phyloP scores from a whole-genome alignment of 139 green algal genomes.

The Auxenochlorella pyrenoidosa region DNA sequence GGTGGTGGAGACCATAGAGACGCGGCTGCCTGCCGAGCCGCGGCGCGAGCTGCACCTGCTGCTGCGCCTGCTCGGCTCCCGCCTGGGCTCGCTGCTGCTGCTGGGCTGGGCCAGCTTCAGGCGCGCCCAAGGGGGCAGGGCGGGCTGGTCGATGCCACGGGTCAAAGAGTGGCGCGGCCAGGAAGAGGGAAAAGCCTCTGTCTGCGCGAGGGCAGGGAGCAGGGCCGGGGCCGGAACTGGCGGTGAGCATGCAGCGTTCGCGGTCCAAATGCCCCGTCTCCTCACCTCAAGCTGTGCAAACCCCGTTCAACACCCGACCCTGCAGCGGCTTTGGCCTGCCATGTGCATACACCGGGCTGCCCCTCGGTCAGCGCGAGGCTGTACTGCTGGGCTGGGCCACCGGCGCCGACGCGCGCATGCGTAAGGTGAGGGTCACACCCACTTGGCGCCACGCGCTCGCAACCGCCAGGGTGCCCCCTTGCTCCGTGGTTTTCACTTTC shows the following conservation, averaged over 20 bases:
- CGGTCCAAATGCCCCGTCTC: too few species aligned
- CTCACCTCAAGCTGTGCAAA: too few species aligned
- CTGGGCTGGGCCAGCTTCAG: slow-evolving; percentile 14
- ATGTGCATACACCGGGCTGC: slow-evolving; percentile 19
- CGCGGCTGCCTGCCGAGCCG: slow-evolving; percentile 6
- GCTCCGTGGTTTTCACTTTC: background rate
- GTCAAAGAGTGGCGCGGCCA: too few species aligned
- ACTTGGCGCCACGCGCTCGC: too few species aligned
- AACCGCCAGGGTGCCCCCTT: background rate
- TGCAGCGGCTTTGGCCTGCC: slow-evolving; percentile 8
- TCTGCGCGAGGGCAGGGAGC: too few species aligned
- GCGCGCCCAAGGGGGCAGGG: too few species aligned
- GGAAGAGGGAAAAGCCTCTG: too few species aligned
- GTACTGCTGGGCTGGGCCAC: slow-evolving; percentile 35
- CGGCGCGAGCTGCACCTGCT: slow-evolving; percentile 41
- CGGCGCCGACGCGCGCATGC: slow-evolving; percentile 9
- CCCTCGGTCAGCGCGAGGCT: slow-evolving; percentile 27
- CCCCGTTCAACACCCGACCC: too few species aligned
- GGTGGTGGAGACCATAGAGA: slow-evolving; percentile 30
- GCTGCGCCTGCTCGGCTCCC: slow-evolving; percentile 34
- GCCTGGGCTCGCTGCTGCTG: slow-evolving; percentile 22
- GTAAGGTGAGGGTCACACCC: too few species aligned
- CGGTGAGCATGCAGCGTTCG: too few species aligned
- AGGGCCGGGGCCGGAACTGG: too few species aligned
- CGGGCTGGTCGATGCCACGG: too few species aligned